Evolutionary conservation across 495 filamentous ascomycete species (phyloP).

Genomic region (Annulohypoxylon stygium): DNA sequence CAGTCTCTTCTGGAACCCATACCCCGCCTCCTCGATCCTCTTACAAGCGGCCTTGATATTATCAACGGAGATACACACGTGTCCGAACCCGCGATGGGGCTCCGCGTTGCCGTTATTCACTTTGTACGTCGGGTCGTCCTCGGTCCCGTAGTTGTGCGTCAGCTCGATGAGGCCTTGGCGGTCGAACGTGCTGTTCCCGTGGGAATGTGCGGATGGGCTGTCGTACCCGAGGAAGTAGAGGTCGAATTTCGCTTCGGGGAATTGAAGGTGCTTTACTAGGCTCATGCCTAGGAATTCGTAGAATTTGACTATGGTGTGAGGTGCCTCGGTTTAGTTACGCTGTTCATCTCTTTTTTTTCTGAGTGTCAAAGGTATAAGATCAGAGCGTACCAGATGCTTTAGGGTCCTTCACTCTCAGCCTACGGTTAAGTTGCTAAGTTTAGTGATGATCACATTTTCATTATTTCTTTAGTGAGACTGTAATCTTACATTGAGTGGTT

Average conservation of each 20-base stretch:
- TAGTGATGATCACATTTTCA: slow-evolving; percentile 4
- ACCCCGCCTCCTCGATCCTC: slow-evolving; percentile 88
- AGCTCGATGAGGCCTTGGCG: slow-evolving; percentile 92
- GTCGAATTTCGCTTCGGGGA: slow-evolving; percentile 85
- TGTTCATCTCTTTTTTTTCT: neutral
- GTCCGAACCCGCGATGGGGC: slow-evolving; percentile 88
- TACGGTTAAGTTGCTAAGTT: slow-evolving; percentile 51
- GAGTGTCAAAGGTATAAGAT: neutral
- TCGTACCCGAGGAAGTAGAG: slow-evolving; percentile 89
- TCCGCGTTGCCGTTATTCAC: slow-evolving; percentile 91
- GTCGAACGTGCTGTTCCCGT: slow-evolving; percentile 77
- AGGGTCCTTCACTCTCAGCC: slow-evolving; percentile 96
- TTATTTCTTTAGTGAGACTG: neutral
- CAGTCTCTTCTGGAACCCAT: slow-evolving; percentile 93
- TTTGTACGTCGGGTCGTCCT: slow-evolving; percentile 84
- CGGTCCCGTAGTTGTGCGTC: slow-evolving; percentile 97
- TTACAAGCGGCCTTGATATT: slow-evolving; percentile 91
- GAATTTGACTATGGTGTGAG: slow-evolving; percentile 75
- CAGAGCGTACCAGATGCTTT: slow-evolving; percentile 73
- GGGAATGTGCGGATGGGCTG: slow-evolving; percentile 69
- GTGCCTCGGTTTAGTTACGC: neutral
- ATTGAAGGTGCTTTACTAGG: slow-evolving; percentile 79
- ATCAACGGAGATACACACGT: slow-evolving; percentile 89
- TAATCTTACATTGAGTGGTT: slow-evolving; percentile 79
- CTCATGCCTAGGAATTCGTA: slow-evolving; percentile 94